Base-by-base conservation (phyloP, 2,329 filamentous ascomycete species). In the Penicillium verrucosum region DNA sequence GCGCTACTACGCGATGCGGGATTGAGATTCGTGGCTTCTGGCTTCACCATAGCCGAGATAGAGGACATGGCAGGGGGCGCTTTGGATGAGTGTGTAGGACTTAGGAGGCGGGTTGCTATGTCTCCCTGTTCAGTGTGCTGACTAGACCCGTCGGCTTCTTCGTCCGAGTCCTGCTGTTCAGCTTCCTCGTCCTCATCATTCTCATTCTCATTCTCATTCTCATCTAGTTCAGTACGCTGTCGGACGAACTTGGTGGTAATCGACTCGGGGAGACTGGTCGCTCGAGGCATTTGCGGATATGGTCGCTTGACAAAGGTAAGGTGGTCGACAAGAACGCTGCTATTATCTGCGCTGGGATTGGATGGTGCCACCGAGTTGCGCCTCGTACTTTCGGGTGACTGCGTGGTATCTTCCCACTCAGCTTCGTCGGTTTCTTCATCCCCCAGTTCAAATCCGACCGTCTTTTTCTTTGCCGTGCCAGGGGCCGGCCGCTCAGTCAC, bases 361-460 rank as follows among this genome's bases (percentile, higher is more conserved):
- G 67, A 71, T 46, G 72, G 70, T 29, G 65, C 74, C 43, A 75
- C 68, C 9, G 77, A 80, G 60, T 77, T 77, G 52, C 75, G 75
- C 57, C 77, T 69, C 12, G 77, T 79, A 57, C 77, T 77, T 60
- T 78, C 76, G 32, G 77, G 76, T 18, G 77, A 80, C 59, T 78
- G 75, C 23, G 77, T 78, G 27, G 75, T 78, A 64, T 80, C 77
- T 59, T 79, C 77, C 77, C 77, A 79, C 60, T 79, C 77, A 57
- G 68, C 75, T 58, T 79, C 77, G 59, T 77, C 75, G 52, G 72
- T 74, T 37, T 75, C 74, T 16, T 75, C 74, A 54, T 74, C 75
- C 5, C 70, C 77, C 38, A 80, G 63, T 57, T 79, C 74, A 60
- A 79, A 79, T 16, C 77, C 76, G 51, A 78, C 75, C n/a, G 74